Evolutionary conservation across 371 early-diverging fungal genomes (phyloP).

Genomic region (Mucor irregularis): DNA sequence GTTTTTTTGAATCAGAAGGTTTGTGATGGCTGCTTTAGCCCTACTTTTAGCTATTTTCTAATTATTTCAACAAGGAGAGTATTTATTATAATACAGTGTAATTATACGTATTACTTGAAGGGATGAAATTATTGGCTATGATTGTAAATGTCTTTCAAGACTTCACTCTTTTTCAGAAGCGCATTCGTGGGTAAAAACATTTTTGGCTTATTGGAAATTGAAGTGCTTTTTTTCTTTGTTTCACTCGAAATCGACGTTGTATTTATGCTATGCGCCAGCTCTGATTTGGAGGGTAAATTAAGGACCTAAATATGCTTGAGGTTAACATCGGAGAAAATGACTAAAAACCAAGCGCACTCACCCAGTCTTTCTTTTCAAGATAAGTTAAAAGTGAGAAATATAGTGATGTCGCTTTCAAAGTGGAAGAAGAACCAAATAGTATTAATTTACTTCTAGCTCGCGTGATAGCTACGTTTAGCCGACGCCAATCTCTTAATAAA

Average conservation of each 20-base stretch:
- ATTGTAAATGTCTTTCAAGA: constrained; percentile 28
- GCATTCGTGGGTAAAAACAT: constrained; percentile 12
- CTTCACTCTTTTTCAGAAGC: constrained; percentile 23
- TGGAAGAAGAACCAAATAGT: constrained; percentile 80
- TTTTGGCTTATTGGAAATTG: constrained; percentile 12
- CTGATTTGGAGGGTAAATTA: background rate
- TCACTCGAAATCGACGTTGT: background rate
- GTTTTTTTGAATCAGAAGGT: too few relatives aligned
- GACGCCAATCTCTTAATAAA: constrained; percentile 87
- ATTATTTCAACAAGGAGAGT: too few relatives aligned
- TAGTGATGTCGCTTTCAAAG: constrained; percentile 59
- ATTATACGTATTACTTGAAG: background rate
- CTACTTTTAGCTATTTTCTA: too few relatives aligned
- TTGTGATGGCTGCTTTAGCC: too few relatives aligned
- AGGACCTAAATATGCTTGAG: constrained; percentile 2
- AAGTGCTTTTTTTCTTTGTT: background rate
- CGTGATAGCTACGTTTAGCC: constrained; percentile 98
- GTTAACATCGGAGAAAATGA: background rate
- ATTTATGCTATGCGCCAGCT: background rate
- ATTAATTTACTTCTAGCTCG: constrained; percentile 91
- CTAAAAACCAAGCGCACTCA: constrained; percentile 22
- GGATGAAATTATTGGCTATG: background rate
- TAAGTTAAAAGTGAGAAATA: constrained; percentile 54
- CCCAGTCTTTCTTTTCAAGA: constrained; percentile 53
- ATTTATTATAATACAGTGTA: too few relatives aligned